Evolutionary conservation across 2,329 filamentous ascomycete species (phyloP).

Genomic region (Pestalotiopsis fici): DNA sequence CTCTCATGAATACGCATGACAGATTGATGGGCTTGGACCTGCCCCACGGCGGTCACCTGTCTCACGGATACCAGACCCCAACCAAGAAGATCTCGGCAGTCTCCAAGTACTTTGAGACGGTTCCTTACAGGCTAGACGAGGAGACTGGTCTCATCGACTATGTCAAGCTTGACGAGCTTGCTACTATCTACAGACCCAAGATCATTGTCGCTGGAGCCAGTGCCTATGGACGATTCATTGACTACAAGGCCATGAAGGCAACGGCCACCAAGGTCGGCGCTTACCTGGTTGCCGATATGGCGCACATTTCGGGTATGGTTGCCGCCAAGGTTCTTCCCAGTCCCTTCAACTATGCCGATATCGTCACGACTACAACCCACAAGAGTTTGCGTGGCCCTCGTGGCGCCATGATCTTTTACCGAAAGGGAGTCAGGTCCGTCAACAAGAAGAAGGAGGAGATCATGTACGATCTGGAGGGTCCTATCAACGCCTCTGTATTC

Average conservation of each 20-base stretch:
- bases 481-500: constrained; percentile 97
- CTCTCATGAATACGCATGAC: constrained; percentile 88
- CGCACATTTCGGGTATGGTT: constrained; percentile 92
- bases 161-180: constrained; percentile 83
- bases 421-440: constrained; percentile 82
- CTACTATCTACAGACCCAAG: constrained; percentile 89
- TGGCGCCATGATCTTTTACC: constrained; percentile 98
- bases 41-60: constrained; percentile 93
- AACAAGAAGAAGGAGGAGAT: constrained; percentile 88
- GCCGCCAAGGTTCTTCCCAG: constrained; percentile 89
- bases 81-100: constrained; percentile 96
- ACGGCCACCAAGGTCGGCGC: constrained; percentile 90
- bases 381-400: constrained; percentile 94
- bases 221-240: constrained; percentile 93
- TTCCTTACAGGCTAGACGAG: constrained; percentile 91
- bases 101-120: constrained; percentile 98
- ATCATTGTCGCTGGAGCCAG: constrained; percentile 93
- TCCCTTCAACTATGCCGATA: constrained; percentile 86
- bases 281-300: constrained; percentile 95
- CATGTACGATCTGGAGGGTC: constrained; percentile 85
- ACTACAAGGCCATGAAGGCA: constrained; percentile 89
- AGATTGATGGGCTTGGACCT: constrained; percentile 96
- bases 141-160: constrained; percentile 95
- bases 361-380: constrained; percentile 97
- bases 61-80: constrained; percentile 95